Conservation (phyloP, 306 rosid genomes). For the Lathyrus sativus region DNA sequence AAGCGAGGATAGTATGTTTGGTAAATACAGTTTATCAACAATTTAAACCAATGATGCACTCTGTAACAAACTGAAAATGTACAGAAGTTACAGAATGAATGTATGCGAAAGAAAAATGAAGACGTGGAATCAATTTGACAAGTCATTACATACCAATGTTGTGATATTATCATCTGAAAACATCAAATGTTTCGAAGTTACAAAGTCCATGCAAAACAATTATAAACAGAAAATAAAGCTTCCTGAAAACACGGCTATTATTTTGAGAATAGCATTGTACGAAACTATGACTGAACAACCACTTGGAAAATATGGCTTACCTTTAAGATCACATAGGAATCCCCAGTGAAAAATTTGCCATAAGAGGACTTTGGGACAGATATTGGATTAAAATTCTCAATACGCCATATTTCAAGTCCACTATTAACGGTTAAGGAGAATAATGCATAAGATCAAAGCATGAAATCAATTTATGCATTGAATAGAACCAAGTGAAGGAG, state of each 20-base stretch:
- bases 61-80: slow-evolving; percentile 12
- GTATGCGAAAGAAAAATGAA: slow-evolving; percentile 14
- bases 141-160: slow-evolving; percentile 29
- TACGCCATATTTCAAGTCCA: slow-evolving; percentile 97
- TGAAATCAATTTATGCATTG: slow-evolving; percentile 6
- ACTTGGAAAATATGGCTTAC: slow-evolving; percentile 48
- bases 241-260: slow-evolving; percentile 18
- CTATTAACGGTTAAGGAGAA: slow-evolving; percentile 71
- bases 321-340: slow-evolving; percentile 86
- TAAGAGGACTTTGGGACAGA: slow-evolving; percentile 64
- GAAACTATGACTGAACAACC: neutral
- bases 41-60: neutral
- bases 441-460: slow-evolving; percentile 31
- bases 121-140: slow-evolving; percentile 20
- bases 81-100: slow-evolving; percentile 25
- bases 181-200: slow-evolving; percentile 1
- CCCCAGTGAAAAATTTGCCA: slow-evolving; percentile 91
- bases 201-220: slow-evolving; percentile 16
- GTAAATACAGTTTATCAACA: neutral
- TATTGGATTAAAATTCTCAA: slow-evolving; percentile 83
- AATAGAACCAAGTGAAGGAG: slow-evolving; percentile 26
- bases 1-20: slow-evolving; percentile 3
- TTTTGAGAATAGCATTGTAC: slow-evolving; percentile 19
- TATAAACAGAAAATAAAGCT: slow-evolving; percentile 27
- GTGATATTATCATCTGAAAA: neutral